Percentiles rank a stretch among this genome's conserved stretches.
These are phyloP conservation scores for Trametes hirsuta DNA, from an alignment of 1,284 basidiomycete species.

Conservation along the genomic window DNA sequence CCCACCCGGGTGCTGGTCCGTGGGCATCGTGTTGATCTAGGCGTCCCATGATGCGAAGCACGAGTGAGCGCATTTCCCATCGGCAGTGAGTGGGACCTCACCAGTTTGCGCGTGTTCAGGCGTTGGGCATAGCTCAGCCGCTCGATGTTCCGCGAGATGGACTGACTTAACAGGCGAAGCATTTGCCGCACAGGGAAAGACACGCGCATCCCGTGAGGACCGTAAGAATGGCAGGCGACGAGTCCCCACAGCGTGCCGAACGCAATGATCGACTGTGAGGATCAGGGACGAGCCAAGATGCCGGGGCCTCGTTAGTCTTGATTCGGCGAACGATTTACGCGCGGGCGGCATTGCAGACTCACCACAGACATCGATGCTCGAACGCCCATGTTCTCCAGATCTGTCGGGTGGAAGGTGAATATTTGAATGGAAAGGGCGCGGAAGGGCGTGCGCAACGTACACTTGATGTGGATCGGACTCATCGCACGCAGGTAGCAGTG, in stretches of 20 bases:
- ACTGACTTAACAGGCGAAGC: constrained; percentile 80
- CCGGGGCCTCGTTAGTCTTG: background rate
- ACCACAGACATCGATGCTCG: constrained; percentile 86
- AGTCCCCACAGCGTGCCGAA: constrained; percentile 88
- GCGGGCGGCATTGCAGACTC: constrained; percentile 30
- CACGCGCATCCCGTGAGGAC: constrained; percentile 77
- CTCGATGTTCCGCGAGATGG: constrained; percentile 85
- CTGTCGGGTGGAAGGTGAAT: constrained; percentile 37
- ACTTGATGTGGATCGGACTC: constrained; percentile 90
- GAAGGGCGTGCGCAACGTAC: constrained; percentile 41
- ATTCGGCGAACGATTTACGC: background rate
- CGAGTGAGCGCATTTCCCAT: background rate
- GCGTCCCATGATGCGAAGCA: background rate
- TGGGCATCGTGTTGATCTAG: constrained; percentile 79
- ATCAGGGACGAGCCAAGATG: background rate
- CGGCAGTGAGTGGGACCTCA: constrained; percentile 9
- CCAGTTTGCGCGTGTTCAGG: constrained; percentile 79
- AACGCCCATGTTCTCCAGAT: constrained; percentile 82
- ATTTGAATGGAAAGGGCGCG: background rate
- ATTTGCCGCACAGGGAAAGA: constrained; percentile 86
- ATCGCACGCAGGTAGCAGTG: constrained; percentile 87
- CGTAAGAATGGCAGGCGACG: constrained; percentile 85
- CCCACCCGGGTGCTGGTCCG: constrained; percentile 75
- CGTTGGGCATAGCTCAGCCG: constrained; percentile 81
- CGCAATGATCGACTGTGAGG: constrained; percentile 73